A percentile compares a stretch with the other conserved stretches of the same genome.
phyloP scores from a whole-genome alignment of 176 grass and related monocot species.

The Oryza glumipatula region DNA sequence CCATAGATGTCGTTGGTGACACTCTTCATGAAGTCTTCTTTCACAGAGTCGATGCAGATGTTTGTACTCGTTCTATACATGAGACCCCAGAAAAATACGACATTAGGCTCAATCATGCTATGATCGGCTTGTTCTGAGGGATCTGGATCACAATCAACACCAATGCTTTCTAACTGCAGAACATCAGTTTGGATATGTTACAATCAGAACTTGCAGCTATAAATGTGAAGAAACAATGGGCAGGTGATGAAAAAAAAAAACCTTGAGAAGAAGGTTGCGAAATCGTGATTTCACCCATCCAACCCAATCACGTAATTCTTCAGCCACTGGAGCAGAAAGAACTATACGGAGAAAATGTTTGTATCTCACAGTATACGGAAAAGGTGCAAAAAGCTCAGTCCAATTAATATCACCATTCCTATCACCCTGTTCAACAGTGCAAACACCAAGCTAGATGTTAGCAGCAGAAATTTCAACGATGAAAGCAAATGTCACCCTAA shows the following conservation, averaged over 20 bases:
- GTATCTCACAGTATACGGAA: slow-evolving; percentile 54
- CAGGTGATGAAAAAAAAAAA: slow-evolving; percentile 7
- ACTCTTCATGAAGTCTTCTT: slow-evolving; percentile 71
- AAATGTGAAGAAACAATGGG: slow-evolving; percentile 28
- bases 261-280: slow-evolving; percentile 71
- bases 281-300: slow-evolving; percentile 81
- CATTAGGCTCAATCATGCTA: slow-evolving; percentile 46
- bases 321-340: slow-evolving; percentile 52
- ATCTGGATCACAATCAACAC: slow-evolving; percentile 59
- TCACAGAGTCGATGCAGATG: slow-evolving; percentile 48
- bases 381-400: slow-evolving; percentile 62
- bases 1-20: slow-evolving; percentile 55
- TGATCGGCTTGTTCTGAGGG: slow-evolving; percentile 60
- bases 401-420: slow-evolving; percentile 54
- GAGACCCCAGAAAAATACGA: slow-evolving; percentile 72
- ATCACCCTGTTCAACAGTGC: slow-evolving; percentile 60
- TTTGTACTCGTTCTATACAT: slow-evolving; percentile 25
- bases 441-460: slow-evolving; percentile 41
- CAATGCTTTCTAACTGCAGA: slow-evolving; percentile 65
- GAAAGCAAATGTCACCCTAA: background rate
- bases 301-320: slow-evolving; percentile 72
- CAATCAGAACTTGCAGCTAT: slow-evolving; percentile 27
- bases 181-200: slow-evolving; percentile 35
- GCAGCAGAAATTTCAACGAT: slow-evolving; percentile 22
- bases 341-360: slow-evolving; percentile 60